Evolutionary conservation across 352 stramenopile species (phyloP), one percentile per base, ranked within the genome.

Genomic region (Elongisporangium senticosum): DNA sequence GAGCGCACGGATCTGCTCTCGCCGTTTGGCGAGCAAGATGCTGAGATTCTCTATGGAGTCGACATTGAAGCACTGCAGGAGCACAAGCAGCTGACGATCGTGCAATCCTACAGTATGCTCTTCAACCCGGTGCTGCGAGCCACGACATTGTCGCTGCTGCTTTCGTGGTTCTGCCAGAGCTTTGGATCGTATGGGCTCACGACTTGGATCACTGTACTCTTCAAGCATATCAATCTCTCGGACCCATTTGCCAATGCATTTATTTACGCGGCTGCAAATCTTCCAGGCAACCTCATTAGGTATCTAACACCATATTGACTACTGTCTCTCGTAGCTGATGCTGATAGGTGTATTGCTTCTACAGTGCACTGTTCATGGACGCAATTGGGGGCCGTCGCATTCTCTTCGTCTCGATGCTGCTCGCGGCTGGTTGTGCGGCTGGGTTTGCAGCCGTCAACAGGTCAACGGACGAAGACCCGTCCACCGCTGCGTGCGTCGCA

Each of bases 171-270:
- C 50, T 92, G 79, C 53, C 73, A 90, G 51, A 92, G 80, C 47
- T 90, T 90, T 43, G 78, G 88, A 11, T 96, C 84, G 24, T 98
- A 98, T 61, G 90, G 90, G 4, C 78, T 98, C 17, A 78, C 88
- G 7, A 97, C 90, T 56, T 98, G 93, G 93, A 98, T 98, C 65
- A 97, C 95, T 7, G 87, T 87, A 55, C 64, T 98, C 2, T 98
- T 98, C 72, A 87, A 93, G 57, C 74, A 74, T n/a, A 88, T 98
- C 53, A 64, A 94, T 8, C 72, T 97, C 7, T 84, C 93, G 53
- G 68, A 97, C 58, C 79, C 83, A 15, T 98, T 98, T 59, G 84
- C 86, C 17, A 97, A 97, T 69, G 86, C 90, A 28, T 93, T 98
- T 60, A 86, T 98, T 24, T 97, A 97, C 69, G 90, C 93, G 11